phyloP scores from a whole-genome alignment of 2,329 filamentous ascomycete genomes.

The Pyrenochaeta sp. region DNA sequence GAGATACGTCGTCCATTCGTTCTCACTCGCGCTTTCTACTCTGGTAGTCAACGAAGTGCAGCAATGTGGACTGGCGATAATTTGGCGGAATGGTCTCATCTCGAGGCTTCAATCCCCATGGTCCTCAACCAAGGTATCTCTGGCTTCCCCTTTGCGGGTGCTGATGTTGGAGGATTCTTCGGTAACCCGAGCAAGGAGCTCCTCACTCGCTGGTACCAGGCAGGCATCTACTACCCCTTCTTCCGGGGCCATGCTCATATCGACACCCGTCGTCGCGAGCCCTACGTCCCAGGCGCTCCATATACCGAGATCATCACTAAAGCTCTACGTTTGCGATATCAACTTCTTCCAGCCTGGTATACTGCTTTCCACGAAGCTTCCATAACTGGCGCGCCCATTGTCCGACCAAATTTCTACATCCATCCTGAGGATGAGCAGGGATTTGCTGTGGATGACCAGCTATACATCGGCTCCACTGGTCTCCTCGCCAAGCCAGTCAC shows the following conservation, averaged over 20 bases:
- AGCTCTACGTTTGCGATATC: conserved; percentile 87
- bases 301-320: conserved; percentile 87
- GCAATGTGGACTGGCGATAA: conserved; percentile 99
- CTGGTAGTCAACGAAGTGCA: conserved; percentile 86
- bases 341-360: conserved; percentile 92
- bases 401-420: conserved; percentile 92
- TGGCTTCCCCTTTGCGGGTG: conserved; percentile 92
- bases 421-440: conserved; percentile 86
- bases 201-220: conserved; percentile 93
- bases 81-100: conserved; percentile 89
- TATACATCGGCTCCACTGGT: conserved; percentile 88
- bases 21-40: conserved; percentile 89
- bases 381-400: conserved; percentile 81
- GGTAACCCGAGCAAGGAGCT: conserved; percentile 95
- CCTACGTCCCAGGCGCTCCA: conserved; percentile 85
- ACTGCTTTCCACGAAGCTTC: conserved; percentile 94
- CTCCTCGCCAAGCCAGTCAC: conserved; percentile 93
- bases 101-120: conserved; percentile 93
- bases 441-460: conserved; percentile 90
- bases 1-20: conserved; percentile 88
- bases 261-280: conserved; percentile 91
- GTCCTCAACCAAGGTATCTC: conserved; percentile 89
- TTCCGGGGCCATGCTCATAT: conserved; percentile 98
- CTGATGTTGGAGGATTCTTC: conserved; percentile 97
- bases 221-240: conserved; percentile 96